These are phyloP conservation scores for Fomitopsis pulvina DNA, from an alignment of 768 basidiomycete genomes.

Conservation along the genomic window DNA sequence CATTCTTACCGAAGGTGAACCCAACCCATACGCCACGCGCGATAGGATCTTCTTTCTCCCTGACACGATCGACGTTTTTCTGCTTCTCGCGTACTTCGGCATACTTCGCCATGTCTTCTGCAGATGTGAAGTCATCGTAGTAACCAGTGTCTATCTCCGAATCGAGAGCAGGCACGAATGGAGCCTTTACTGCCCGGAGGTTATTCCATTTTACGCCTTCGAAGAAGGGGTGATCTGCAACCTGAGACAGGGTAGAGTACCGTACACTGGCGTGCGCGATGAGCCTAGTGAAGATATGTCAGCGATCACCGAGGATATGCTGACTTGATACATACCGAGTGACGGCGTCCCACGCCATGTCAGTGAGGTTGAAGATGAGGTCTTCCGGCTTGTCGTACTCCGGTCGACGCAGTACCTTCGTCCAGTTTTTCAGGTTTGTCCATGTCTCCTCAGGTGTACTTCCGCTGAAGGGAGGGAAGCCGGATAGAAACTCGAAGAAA, in stretches of 20 bases:
- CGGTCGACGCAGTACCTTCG: slow-evolving; percentile 83
- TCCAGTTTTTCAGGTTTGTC: slow-evolving; percentile 99
- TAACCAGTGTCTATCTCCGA: slow-evolving; percentile 94
- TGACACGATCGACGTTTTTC: slow-evolving; percentile 84
- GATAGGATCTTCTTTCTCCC: slow-evolving; percentile 76
- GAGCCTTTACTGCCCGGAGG: slow-evolving; percentile 70
- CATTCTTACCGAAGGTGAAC: slow-evolving; percentile 85
- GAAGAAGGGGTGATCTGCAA: slow-evolving; percentile 83
- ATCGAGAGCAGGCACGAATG: slow-evolving; percentile 92
- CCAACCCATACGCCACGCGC: slow-evolving; percentile 84
- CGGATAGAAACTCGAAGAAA: slow-evolving; percentile 92
- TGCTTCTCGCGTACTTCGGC: slow-evolving; percentile 98
- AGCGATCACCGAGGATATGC: not conserved
- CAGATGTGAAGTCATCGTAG: slow-evolving; percentile 84
- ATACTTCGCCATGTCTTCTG: slow-evolving; percentile 97
- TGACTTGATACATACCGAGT: slow-evolving; percentile 50
- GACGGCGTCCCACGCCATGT: slow-evolving; percentile 91
- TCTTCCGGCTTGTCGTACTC: slow-evolving; percentile 96
- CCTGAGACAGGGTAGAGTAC: slow-evolving; percentile 64
- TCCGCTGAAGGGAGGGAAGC: slow-evolving; percentile 98
- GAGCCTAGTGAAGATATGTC: slow-evolving; percentile 41
- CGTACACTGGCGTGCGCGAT: slow-evolving; percentile 85
- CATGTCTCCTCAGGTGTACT: slow-evolving; percentile 95
- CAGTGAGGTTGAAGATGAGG: slow-evolving; percentile 90
- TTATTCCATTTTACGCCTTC: slow-evolving; percentile 66